Conservation (phyloP, 2,329 filamentous ascomycete species). For the Claviceps sp. region DNA sequence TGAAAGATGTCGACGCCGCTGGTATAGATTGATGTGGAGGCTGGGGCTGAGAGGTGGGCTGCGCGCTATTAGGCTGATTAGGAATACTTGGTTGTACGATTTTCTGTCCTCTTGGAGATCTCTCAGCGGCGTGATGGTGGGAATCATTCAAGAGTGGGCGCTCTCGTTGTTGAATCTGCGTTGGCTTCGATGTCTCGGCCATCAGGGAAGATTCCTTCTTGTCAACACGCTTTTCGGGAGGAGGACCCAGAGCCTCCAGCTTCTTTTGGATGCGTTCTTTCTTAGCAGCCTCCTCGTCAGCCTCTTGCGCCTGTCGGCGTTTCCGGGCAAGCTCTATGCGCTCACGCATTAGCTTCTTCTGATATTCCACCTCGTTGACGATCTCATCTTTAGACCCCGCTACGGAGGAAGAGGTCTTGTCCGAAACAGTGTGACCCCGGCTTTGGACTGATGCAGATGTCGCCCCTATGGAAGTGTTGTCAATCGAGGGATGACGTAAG, state of each 20-base stretch:
- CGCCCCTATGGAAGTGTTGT: slow-evolving; percentile 30
- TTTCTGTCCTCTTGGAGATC: neutral
- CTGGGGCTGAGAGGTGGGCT: slow-evolving; percentile 4
- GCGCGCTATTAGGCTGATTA: slow-evolving; percentile 3
- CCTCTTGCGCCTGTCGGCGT: slow-evolving; percentile 53
- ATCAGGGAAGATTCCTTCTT: slow-evolving; percentile 34
- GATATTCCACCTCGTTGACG: slow-evolving; percentile 47
- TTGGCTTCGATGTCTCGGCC: slow-evolving; percentile 25
- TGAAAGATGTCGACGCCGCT: slow-evolving; percentile 8
- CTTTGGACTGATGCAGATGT: slow-evolving; percentile 27
- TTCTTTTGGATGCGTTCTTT: slow-evolving; percentile 60
- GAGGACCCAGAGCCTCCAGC: slow-evolving; percentile 54
- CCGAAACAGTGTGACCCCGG: slow-evolving; percentile 13
- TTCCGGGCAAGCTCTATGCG: slow-evolving; percentile 56
- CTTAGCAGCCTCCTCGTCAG: slow-evolving; percentile 57
- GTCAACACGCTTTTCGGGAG: slow-evolving; percentile 44
- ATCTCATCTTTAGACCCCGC: slow-evolving; percentile 17
- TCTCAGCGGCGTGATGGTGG: slow-evolving; percentile 2
- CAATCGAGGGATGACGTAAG: slow-evolving; percentile 14
- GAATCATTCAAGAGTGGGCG: slow-evolving; percentile 9
- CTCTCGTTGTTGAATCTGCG: slow-evolving; percentile 23
- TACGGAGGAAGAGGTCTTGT: slow-evolving; percentile 18
- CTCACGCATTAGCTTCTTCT: slow-evolving; percentile 61
- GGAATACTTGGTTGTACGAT: slow-evolving; percentile 1
- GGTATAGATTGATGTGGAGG: slow-evolving; percentile 9